Percentiles rank a stretch among this genome's conserved stretches.
Conservation (phyloP, 257 asterid species). For the Marsdenia floribunda region DNA sequence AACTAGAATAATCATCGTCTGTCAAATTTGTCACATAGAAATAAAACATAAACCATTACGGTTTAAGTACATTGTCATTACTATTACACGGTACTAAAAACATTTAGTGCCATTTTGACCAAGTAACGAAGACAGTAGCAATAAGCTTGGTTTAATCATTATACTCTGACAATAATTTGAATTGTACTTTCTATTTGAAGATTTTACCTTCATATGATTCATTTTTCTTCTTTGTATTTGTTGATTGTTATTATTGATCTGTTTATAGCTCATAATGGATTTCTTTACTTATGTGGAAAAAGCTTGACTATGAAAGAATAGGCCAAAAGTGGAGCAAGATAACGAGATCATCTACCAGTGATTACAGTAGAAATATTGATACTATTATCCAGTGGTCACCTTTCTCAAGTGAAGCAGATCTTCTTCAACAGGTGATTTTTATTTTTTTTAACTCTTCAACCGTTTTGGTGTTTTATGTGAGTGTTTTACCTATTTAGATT, state of each 20-base stretch:
- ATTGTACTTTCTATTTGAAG: too few relatives aligned
- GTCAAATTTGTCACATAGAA: neutral
- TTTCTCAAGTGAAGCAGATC: conserved; percentile 78
- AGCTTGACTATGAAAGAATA: conserved; percentile 60
- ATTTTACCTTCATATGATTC: too few relatives aligned
- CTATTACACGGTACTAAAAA: too few relatives aligned
- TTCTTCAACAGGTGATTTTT: conserved; percentile 66
- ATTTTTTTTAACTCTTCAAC: neutral
- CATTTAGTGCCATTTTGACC: neutral
- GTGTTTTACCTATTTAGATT: neutral
- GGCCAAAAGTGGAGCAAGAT: conserved; percentile 44
- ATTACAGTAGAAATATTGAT: conserved; percentile 61
- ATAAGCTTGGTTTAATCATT: neutral
- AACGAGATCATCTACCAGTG: conserved; percentile 36
- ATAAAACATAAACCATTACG: too few relatives aligned
- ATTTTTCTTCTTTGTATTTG: neutral
- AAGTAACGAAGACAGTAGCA: neutral
- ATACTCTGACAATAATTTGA: neutral
- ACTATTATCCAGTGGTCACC: conserved; percentile 91
- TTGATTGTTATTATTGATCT: neutral
- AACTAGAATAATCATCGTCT: neutral
- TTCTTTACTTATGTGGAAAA: neutral
- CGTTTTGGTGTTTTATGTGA: neutral
- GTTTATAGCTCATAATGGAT: conserved; percentile 3
- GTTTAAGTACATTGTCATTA: too few relatives aligned